phyloP scores from a whole-genome alignment of 192 early-diverging fungal species.

The Phycomyces blakesleeanus region DNA sequence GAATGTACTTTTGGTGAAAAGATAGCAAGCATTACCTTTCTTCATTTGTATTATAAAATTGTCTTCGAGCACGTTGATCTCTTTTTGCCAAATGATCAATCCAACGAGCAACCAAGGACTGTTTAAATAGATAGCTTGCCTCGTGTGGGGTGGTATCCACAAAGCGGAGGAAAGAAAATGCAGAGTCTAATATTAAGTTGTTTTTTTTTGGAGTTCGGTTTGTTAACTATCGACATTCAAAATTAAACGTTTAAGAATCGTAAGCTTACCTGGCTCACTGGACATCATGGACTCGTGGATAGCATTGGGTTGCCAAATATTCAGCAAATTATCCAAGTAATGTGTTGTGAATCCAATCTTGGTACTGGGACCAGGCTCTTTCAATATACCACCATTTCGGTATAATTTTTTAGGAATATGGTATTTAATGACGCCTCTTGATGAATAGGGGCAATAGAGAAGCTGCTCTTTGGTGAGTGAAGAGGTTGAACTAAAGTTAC shows the following conservation, averaged over 20 bases:
- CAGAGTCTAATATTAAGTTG: constrained; percentile 22
- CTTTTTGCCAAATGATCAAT: constrained; percentile 33
- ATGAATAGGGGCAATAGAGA: constrained; percentile 56
- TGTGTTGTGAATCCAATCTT: constrained; percentile 42
- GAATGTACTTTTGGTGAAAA: not conserved
- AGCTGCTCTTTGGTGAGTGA: constrained; percentile 58
- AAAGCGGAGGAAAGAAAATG: constrained; percentile 58
- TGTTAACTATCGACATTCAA: not conserved
- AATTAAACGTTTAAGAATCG: not conserved
- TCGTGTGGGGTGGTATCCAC: constrained; percentile 45
- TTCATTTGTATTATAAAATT: constrained; percentile 15
- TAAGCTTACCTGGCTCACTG: constrained; percentile 25
- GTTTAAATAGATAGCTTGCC: constrained; percentile 37
- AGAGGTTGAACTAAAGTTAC: constrained; percentile 53
- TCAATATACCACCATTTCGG: constrained; percentile 57
- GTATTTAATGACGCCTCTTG: constrained; percentile 58
- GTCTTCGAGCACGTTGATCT: constrained; percentile 29
- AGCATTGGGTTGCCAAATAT: constrained; percentile 55
- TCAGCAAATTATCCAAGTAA: constrained; percentile 45
- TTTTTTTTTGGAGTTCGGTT: too few relatives aligned
- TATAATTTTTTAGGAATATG: constrained; percentile 66
- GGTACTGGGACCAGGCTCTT: constrained; percentile 35
- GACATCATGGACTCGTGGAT: constrained; percentile 46
- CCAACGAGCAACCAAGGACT: constrained; percentile 40
- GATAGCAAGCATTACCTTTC: not conserved